A percentile compares a stretch with the other conserved stretches of the same genome.
Evolutionary conservation across 768 basidiomycete species (phyloP).

Genomic region (Russula vinacea): DNA sequence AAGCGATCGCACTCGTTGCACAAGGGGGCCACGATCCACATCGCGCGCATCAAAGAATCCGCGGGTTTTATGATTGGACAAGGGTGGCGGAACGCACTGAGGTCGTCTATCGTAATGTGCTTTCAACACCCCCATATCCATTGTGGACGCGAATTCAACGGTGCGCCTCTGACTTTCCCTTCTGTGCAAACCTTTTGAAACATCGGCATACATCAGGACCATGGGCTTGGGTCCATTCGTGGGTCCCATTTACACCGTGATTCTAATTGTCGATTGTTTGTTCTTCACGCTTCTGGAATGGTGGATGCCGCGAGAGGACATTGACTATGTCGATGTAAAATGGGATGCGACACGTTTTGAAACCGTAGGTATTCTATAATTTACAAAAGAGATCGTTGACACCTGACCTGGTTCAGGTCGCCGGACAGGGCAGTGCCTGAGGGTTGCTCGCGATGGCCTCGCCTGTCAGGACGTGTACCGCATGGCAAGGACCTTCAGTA

Average conservation of each 20-base stretch:
- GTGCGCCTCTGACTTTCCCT: slow-evolving; percentile 39
- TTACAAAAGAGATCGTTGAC: not conserved
- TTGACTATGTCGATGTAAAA: slow-evolving; percentile 68
- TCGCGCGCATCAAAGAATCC: slow-evolving; percentile 71
- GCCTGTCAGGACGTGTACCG: not conserved
- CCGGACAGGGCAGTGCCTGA: slow-evolving; percentile 15
- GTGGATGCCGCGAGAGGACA: slow-evolving; percentile 71
- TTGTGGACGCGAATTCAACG: slow-evolving; percentile 75
- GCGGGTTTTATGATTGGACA: slow-evolving; percentile 83
- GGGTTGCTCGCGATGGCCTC: not conserved
- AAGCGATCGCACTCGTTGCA: slow-evolving; percentile 70
- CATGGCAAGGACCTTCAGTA: not conserved
- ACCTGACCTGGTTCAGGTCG: not conserved
- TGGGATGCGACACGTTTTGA: slow-evolving; percentile 50
- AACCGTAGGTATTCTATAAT: slow-evolving; percentile 32
- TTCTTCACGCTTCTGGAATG: slow-evolving; percentile 85
- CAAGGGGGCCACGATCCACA: slow-evolving; percentile 70
- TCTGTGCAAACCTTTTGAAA: slow-evolving; percentile 1
- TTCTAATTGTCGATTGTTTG: slow-evolving; percentile 83
- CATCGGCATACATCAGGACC: slow-evolving; percentile 47
- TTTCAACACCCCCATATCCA: slow-evolving; percentile 59
- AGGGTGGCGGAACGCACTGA: slow-evolving; percentile 80
- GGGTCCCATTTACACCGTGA: slow-evolving; percentile 84
- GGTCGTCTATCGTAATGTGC: slow-evolving; percentile 69
- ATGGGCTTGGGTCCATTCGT: slow-evolving; percentile 75